Conservation (phyloP, 1,284 basidiomycete species). For the Cutaneotrichosporon sp. region DNA sequence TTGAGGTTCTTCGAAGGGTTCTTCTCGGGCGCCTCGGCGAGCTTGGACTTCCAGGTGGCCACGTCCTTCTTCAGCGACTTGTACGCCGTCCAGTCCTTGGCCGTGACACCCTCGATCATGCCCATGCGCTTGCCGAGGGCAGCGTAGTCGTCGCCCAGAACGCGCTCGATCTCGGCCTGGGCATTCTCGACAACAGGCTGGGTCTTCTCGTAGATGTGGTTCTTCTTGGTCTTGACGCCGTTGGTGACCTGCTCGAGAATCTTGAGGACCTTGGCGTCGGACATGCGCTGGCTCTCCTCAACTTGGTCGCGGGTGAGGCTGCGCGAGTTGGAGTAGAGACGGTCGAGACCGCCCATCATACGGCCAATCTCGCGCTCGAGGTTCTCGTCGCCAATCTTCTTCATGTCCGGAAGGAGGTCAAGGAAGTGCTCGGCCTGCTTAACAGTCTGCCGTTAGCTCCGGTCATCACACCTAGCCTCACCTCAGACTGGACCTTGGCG, state of each 20-base stretch:
- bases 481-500: slow-evolving; percentile 34
- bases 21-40: slow-evolving; percentile 29
- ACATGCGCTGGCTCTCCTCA: slow-evolving; percentile 34
- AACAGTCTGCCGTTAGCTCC: slow-evolving; percentile 12
- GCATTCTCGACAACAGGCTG: slow-evolving; percentile 29
- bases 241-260: slow-evolving; percentile 26
- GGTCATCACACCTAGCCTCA: slow-evolving; percentile 16
- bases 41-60: slow-evolving; percentile 38
- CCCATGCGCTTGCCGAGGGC: slow-evolving; percentile 38
- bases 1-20: slow-evolving; percentile 30
- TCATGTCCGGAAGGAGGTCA: slow-evolving; percentile 29
- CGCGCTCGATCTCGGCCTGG: slow-evolving; percentile 29
- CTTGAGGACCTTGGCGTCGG: slow-evolving; percentile 29
- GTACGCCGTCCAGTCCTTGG: slow-evolving; percentile 44
- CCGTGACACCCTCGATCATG: slow-evolving; percentile 23
- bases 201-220: slow-evolving; percentile 24
- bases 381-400: slow-evolving; percentile 27
- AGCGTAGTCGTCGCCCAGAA: slow-evolving; percentile 36
- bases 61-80: slow-evolving; percentile 37
- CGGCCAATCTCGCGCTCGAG: slow-evolving; percentile 44
- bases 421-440: slow-evolving; percentile 22
- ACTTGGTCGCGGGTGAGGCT: slow-evolving; percentile 41
- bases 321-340: slow-evolving; percentile 44
- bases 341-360: slow-evolving; percentile 44
- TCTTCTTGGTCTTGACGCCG: slow-evolving; percentile 29